Conservation (phyloP, 2,329 filamentous ascomycete species). For the Ophiostoma sp. region DNA sequence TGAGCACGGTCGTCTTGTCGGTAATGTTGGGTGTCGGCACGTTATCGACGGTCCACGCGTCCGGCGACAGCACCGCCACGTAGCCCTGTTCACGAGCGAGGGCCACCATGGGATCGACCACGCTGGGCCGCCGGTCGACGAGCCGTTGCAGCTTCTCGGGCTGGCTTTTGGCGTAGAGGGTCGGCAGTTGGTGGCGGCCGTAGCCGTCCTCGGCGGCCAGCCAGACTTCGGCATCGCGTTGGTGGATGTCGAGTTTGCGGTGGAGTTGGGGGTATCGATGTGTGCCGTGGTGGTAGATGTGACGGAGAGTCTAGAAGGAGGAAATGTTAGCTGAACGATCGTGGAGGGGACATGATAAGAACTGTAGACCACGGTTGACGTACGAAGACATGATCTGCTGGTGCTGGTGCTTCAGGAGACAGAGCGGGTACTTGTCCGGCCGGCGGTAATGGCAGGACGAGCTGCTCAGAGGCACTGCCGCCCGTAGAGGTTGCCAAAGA, state of each 20-base stretch:
- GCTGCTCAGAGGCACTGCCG: constrained; percentile 40
- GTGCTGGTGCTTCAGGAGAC: constrained; percentile 46
- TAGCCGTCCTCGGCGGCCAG: constrained; percentile 61
- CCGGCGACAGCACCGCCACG: constrained; percentile 66
- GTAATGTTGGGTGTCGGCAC: constrained; percentile 77
- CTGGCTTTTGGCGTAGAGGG: constrained; percentile 63
- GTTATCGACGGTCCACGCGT: constrained; percentile 81
- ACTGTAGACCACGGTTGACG: constrained; percentile 28
- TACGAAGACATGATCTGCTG: constrained; percentile 59
- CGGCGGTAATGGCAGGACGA: constrained; percentile 44
- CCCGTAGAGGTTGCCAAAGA: constrained; percentile 37
- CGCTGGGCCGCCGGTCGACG: constrained; percentile 71
- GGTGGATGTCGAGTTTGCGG: constrained; percentile 68
- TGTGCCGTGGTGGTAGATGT: constrained; percentile 91
- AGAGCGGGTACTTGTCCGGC: constrained; percentile 45
- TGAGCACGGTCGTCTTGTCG: constrained; percentile 81
- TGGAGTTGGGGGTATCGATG: constrained; percentile 76
- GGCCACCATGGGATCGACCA: constrained; percentile 76
- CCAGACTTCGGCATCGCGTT: constrained; percentile 61
- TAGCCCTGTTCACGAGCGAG: constrained; percentile 68
- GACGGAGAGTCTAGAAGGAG: constrained; percentile 63
- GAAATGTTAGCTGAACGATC: neutral
- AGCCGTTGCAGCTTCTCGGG: constrained; percentile 75
- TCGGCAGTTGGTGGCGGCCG: constrained; percentile 51
- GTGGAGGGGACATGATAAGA: neutral